Evolutionary conservation across 805 yeast species (phyloP), one percentile per base, ranked within the genome.

Genomic region (Saccharomycopsis schoenii): DNA sequence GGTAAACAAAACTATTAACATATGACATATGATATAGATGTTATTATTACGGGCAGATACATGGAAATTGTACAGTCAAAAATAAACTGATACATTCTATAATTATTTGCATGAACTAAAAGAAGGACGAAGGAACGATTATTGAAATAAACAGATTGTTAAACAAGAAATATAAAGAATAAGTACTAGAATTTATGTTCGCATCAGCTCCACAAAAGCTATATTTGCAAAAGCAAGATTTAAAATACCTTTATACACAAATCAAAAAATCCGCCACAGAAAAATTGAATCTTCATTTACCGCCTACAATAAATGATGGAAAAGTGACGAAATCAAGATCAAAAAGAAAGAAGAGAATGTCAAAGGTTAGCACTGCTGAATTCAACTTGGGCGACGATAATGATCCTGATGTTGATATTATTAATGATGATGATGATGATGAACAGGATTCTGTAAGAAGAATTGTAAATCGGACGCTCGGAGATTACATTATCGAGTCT

Each of bases 191-290:
- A 3, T 29, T 29, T 10, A 59, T 65, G 65, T 62, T 62, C 47
- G 72, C 21, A 21, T 47, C 72, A 59, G 70, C 66, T 5, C 74
- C 77, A 66, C 76, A 72, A 57, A 77, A 75, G 67, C 71, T 84
- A 34, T 78, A 77, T 61, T 73, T 86, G 59, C 75, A 79, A 21
- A 70, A 78, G 60, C 81, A 77, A 58, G 90, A 85, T 64, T 73
- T 85, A 57, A 74, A 76, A 43, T 77, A 73, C 61, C 69, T 85
- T 8, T 81, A 81, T 65, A 66, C 70, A 19, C 77, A 77, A 65
- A 66, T 86, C 11, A 65, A 73, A 10, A 67, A 69, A 9, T 75
- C 77, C 5, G 77, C 80, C 2, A 74, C 73, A 15, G 69, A 72
- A 21, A 80, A 82, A 62, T 70, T 84, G 40, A 76, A 78, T 56